Percentiles rank a stretch among this genome's conserved stretches.
Evolutionary conservation across 2,329 filamentous ascomycete genomes (phyloP).

Genomic region (Colletotrichum magnum): DNA sequence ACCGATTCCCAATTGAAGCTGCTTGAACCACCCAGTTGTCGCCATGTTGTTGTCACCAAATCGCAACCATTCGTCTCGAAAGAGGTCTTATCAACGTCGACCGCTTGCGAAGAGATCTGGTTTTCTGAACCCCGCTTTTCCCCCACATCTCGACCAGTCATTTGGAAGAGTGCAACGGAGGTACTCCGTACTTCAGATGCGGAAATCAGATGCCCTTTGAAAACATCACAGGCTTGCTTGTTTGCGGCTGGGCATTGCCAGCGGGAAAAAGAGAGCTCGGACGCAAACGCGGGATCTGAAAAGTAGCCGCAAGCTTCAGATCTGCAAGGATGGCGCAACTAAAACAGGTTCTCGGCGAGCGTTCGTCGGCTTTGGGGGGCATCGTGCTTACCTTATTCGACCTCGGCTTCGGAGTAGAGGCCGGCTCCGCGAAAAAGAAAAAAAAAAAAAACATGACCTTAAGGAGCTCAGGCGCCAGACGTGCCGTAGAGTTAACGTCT

Average conservation of each 20-base stretch:
- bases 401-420: slow-evolving; percentile 6
- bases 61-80: too few relatives aligned
- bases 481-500: not conserved
- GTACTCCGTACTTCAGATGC: too few relatives aligned
- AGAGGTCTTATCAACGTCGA: too few relatives aligned
- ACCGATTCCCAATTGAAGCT: too few relatives aligned
- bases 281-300: slow-evolving; percentile 1
- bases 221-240: too few relatives aligned
- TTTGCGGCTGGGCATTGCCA: not conserved
- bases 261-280: not conserved
- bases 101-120: too few relatives aligned
- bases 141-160: too few relatives aligned
- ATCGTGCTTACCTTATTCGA: slow-evolving; percentile 12
- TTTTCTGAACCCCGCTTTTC: too few relatives aligned
- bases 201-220: too few relatives aligned
- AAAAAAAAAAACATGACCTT: not conserved
- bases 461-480: not conserved
- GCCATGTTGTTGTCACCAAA: too few relatives aligned
- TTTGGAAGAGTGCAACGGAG: too few relatives aligned
- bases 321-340: slow-evolving; percentile 13
- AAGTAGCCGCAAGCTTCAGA: slow-evolving; percentile 2
- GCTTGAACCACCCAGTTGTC: too few relatives aligned
- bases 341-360: slow-evolving; percentile 2
- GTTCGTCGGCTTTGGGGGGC: not conserved
- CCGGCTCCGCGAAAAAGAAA: slow-evolving; percentile 1